phyloP scores from a whole-genome alignment of 768 basidiomycete genomes.

The Boletus barrowsii region DNA sequence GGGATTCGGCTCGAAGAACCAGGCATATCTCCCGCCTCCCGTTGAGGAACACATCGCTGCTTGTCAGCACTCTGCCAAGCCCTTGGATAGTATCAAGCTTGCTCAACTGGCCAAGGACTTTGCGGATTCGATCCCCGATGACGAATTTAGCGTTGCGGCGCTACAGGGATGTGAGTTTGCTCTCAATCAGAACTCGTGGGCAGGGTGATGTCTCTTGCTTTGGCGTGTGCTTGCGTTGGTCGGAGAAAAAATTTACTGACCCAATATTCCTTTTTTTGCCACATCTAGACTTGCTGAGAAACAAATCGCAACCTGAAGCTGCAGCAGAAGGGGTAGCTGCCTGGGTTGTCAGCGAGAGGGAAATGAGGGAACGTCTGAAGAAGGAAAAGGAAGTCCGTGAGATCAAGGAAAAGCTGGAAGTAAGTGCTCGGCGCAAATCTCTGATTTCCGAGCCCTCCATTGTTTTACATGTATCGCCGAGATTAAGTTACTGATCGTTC shows the following conservation, averaged over 20 bases:
- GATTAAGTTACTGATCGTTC: slow-evolving; percentile 4
- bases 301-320: slow-evolving; percentile 78
- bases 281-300: slow-evolving; percentile 66
- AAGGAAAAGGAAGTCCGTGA: slow-evolving; percentile 73
- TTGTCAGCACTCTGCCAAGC: slow-evolving; percentile 60
- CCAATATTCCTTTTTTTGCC: background rate
- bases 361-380: slow-evolving; percentile 69
- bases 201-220: slow-evolving; percentile 12
- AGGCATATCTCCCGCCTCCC: slow-evolving; percentile 62
- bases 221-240: slow-evolving; percentile 21
- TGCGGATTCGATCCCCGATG: slow-evolving; percentile 78
- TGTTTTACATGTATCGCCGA: slow-evolving; percentile 2
- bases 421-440: slow-evolving; percentile 37
- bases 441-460: slow-evolving; percentile 18
- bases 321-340: slow-evolving; percentile 63
- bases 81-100: slow-evolving; percentile 62
- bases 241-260: slow-evolving; percentile 27
- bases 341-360: slow-evolving; percentile 76
- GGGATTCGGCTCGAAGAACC: slow-evolving; percentile 52
- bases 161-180: slow-evolving; percentile 80
- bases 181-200: slow-evolving; percentile 13
- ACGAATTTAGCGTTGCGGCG: slow-evolving; percentile 85
- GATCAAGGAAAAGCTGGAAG: slow-evolving; percentile 62
- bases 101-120: slow-evolving; percentile 72
- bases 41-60: slow-evolving; percentile 56